Evolutionary conservation across 305 asterid genomes (phyloP).

Genomic region (Nicotiana rustica): DNA sequence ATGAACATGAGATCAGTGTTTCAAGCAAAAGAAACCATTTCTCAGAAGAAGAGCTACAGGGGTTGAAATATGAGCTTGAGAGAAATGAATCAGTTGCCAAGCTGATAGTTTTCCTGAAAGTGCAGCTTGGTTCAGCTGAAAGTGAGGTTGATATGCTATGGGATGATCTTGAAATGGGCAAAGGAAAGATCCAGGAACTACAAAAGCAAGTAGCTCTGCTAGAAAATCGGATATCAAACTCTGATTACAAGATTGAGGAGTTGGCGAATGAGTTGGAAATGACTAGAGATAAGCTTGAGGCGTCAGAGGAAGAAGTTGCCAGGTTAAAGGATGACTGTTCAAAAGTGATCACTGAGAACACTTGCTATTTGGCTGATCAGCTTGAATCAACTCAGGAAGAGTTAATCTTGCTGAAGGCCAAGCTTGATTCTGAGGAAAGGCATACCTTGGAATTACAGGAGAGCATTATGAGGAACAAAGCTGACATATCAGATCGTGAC

Average conservation of each 20-base stretch:
- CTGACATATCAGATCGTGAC: slow-evolving; percentile 55
- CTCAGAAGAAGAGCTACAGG: slow-evolving; percentile 65
- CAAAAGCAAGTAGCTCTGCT: slow-evolving; percentile 53
- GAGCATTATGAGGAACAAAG: slow-evolving; percentile 40
- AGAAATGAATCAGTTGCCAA: slow-evolving; percentile 42
- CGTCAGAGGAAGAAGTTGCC: slow-evolving; percentile 42
- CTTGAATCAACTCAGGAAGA: slow-evolving; percentile 37
- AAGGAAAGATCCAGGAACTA: slow-evolving; percentile 49
- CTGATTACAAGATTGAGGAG: slow-evolving; percentile 32
- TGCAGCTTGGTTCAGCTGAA: slow-evolving; percentile 53
- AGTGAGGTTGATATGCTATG: slow-evolving; percentile 52
- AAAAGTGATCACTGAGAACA: slow-evolving; percentile 32
- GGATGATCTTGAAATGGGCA: slow-evolving; percentile 57
- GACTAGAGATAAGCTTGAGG: slow-evolving; percentile 37
- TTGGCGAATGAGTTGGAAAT: slow-evolving; percentile 41
- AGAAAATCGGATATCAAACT: slow-evolving; percentile 44
- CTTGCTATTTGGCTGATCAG: slow-evolving; percentile 33
- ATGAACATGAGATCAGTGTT: slow-evolving; percentile 49
- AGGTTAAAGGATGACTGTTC: slow-evolving; percentile 29
- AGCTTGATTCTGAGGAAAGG: slow-evolving; percentile 53
- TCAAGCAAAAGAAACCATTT: slow-evolving; percentile 46
- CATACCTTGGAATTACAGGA: slow-evolving; percentile 53
- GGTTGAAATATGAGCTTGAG: slow-evolving; percentile 52
- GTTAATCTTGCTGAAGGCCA: slow-evolving; percentile 39
- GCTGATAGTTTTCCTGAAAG: slow-evolving; percentile 48